A percentile compares a stretch with the other conserved stretches of the same genome.
Evolutionary conservation across 2,329 filamentous ascomycete genomes (phyloP).

Genomic region (Ophiocordyceps robertsii): DNA sequence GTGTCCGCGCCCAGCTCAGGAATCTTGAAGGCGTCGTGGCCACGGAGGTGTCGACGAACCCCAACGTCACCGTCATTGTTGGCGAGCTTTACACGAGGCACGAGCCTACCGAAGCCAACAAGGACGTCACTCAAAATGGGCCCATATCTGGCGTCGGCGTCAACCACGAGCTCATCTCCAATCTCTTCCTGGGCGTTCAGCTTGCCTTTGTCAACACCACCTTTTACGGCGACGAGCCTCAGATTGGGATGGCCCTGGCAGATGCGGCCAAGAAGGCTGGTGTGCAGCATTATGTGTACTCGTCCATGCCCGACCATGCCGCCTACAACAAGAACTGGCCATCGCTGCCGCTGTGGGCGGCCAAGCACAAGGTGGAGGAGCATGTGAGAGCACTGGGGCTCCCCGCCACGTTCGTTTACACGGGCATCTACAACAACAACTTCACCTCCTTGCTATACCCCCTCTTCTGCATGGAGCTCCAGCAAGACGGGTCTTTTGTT

Average conservation of each 20-base stretch:
- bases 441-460: constrained; percentile 90
- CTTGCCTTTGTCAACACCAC: constrained; percentile 97
- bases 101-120: constrained; percentile 33
- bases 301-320: constrained; percentile 91
- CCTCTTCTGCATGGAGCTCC: constrained; percentile 87
- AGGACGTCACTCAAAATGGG: constrained; percentile 55
- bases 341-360: constrained; percentile 77
- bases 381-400: constrained; percentile 74
- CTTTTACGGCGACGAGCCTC: constrained; percentile 88
- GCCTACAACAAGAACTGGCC: constrained; percentile 67
- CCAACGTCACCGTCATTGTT: constrained; percentile 56
- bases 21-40: constrained; percentile 80
- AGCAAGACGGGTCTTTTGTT: constrained; percentile 70
- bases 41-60: constrained; percentile 67
- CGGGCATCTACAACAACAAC: constrained; percentile 98
- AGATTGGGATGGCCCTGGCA: constrained; percentile 76
- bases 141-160: constrained; percentile 51
- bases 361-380: constrained; percentile 85
- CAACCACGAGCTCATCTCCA: constrained; percentile 57
- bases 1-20: constrained; percentile 82
- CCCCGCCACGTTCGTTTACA: constrained; percentile 86
- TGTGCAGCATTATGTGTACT: constrained; percentile 88
- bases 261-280: constrained; percentile 77
- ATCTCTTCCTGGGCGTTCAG: constrained; percentile 72
- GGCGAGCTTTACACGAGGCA: constrained; percentile 50